A percentile compares a stretch with the other conserved stretches of the same genome.
phyloP scores from a whole-genome alignment of 495 filamentous ascomycete species.

The Tuber umbilicatum region DNA sequence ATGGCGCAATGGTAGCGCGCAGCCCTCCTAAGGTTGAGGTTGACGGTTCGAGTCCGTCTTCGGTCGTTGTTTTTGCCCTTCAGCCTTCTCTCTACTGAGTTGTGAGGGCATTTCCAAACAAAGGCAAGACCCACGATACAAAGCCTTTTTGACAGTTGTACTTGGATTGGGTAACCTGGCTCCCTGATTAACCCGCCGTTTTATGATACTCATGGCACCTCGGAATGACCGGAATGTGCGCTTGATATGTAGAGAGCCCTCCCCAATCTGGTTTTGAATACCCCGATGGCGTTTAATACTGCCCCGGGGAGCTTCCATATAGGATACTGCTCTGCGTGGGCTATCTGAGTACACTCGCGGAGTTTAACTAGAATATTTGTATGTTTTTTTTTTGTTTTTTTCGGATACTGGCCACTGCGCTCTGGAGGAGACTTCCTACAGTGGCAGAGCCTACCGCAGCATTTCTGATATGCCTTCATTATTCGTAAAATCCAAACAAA shows the following conservation, averaged over 20 bases:
- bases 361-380: not conserved
- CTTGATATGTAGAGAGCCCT: not conserved
- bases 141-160: not conserved
- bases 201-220: not conserved
- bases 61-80: slow-evolving; percentile 14
- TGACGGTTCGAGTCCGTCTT: slow-evolving; percentile 29
- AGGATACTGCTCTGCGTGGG: not conserved
- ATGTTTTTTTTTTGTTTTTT: not conserved
- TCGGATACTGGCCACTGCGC: not conserved
- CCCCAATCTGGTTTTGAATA: not conserved
- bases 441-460: not conserved
- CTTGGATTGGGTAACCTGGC: not conserved
- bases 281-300: not conserved
- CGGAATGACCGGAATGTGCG: not conserved
- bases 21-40: slow-evolving; percentile 28
- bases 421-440: not conserved
- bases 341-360: not conserved
- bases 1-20: slow-evolving; percentile 26
- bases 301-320: not conserved
- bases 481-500: not conserved
- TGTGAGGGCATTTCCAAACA: not conserved
- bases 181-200: not conserved
- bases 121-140: not conserved
- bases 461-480: not conserved
- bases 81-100: not conserved